phyloP scores from a whole-genome alignment of 2,329 filamentous ascomycete genomes.

The Ceratocystis ficicola region DNA sequence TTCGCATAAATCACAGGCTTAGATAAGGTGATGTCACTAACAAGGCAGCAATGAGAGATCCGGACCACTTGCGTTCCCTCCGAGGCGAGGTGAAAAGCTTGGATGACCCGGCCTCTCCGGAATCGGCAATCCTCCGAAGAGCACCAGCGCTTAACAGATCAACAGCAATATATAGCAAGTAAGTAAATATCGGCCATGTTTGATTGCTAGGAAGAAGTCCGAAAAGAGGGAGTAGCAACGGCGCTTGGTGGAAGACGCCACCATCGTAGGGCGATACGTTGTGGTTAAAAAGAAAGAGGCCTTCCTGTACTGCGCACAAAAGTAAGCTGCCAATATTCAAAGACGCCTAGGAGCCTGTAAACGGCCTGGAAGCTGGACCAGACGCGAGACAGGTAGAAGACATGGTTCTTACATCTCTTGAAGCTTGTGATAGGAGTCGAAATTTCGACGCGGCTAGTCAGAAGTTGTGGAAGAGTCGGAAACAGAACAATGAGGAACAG shows the following conservation, averaged over 20 bases:
- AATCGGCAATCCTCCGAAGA: slow-evolving; percentile 66
- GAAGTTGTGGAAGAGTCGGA: slow-evolving; percentile 67
- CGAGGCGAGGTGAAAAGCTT: slow-evolving; percentile 67
- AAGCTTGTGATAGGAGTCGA: slow-evolving; percentile 96
- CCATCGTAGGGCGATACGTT: slow-evolving; percentile 97
- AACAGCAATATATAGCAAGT: slow-evolving; percentile 66
- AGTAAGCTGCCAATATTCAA: slow-evolving; percentile 12
- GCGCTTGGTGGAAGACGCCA: slow-evolving; percentile 71
- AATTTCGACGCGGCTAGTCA: slow-evolving; percentile 87
- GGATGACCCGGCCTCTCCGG: slow-evolving; percentile 63
- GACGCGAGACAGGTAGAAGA: background rate
- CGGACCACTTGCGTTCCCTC: slow-evolving; percentile 58
- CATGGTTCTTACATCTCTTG: slow-evolving; percentile 63
- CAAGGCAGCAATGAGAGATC: slow-evolving; percentile 65
- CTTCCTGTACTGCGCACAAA: slow-evolving; percentile 65
- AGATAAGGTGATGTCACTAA: slow-evolving; percentile 33
- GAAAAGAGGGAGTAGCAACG: slow-evolving; percentile 82
- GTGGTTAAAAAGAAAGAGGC: slow-evolving; percentile 87
- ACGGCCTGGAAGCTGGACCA: background rate
- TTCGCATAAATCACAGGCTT: background rate
- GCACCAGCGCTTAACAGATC: slow-evolving; percentile 76
- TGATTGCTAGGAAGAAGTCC: slow-evolving; percentile 65
- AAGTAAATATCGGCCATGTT: slow-evolving; percentile 57
- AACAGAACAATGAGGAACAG: slow-evolving; percentile 70
- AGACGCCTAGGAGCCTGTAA: background rate